Evolutionary conservation across 1,284 basidiomycete genomes (phyloP), one percentile per base, ranked within the genome.

Genomic region (Boletus sp.): DNA sequence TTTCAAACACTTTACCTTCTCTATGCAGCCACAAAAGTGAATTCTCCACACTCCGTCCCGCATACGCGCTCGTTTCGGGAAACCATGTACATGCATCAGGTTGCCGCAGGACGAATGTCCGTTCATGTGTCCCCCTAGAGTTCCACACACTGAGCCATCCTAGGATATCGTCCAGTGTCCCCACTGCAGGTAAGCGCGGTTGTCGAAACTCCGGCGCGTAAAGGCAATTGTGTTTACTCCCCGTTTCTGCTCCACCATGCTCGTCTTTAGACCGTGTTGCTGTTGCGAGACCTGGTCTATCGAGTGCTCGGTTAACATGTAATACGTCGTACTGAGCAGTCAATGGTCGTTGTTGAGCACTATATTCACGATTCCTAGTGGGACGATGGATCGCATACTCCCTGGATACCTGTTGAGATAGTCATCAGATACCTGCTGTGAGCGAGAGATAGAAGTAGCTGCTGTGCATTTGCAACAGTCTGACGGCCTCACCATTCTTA

Each of bases 1-100:
- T 1, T 3, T 22, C 9, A 0, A 37, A 15, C 11, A 27, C 15
- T 6, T 8, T 44, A 63, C 57, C 18, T 51, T 66, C 66, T 1
- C 63, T 61, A 18, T 58, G 50, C 16, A 64, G 11, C 64, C 64
- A 66, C n/a, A 66, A 15, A 45, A 64, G 64, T 0, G 61, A 54
- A 27, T 45, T 24, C 4, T 60, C 27, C 0, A 22, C 35, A 3
- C 16, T 39, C n/a, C n/a, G n/a, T n/a, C n/a, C n/a, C n/a, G n/a
- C n/a, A n/a, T n/a, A n/a, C n/a, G n/a, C n/a, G n/a, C n/a, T n/a
- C n/a, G n/a, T n/a, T n/a, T n/a, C n/a, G n/a, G n/a, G n/a, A n/a
- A n/a, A n/a, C n/a, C n/a, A n/a, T n/a, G n/a, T n/a, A n/a, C n/a
- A n/a, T n/a, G n/a, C n/a, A n/a, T n/a, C n/a, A n/a, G n/a, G n/a